Evolutionary conservation across 176 grass and related monocot genomes (phyloP), one percentile per base, ranked within the genome.

Genomic region (Zea mays): DNA sequence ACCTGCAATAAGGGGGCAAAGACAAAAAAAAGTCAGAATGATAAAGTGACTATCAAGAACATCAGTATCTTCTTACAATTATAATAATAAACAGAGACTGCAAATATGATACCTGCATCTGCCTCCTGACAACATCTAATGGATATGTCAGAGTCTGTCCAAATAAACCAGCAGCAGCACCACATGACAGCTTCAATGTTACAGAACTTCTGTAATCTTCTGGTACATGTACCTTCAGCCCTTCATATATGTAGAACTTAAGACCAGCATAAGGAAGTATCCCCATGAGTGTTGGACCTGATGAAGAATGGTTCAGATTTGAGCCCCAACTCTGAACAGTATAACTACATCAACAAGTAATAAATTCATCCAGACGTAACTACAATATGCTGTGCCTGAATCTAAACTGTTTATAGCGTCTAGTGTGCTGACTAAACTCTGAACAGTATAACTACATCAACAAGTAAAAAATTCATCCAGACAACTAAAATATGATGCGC

Each of bases 261-360:
- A 98, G 89, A 88, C 95, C 95, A 85, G 95, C 95, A 77, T 98
- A 98, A 48, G 95, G 91, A 89, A 98, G 89, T 88, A 98, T 94
- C 27, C 91, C 91, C 58, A 98, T 85, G 51, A 94, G 87, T 0
- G 95, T 98, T 62, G 95, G 91, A 74, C 91, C 87, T 93, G 77
- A 80, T 84, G 57, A 69, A 68, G 57, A 79, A 73, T 79, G 68
- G 54, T 8, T 67, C 62, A 84, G 45, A 74, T 67, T 14, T 38
- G 17, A 81, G 59, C 8, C 54, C 17, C 72, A 17, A 36, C 7
- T 44, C 11, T 61, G 54, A 88, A 62, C 39, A 20, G 17, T 41
- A 41, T 41, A 41, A 41, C 40, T 41, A 41, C 40, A 41, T 41
- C 40, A 41, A 41, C 40, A 41, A 41, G 40, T 41, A 41, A 41